Conservation (phyloP, 306 rosid genomes). For the Prunus kanzakura region DNA sequence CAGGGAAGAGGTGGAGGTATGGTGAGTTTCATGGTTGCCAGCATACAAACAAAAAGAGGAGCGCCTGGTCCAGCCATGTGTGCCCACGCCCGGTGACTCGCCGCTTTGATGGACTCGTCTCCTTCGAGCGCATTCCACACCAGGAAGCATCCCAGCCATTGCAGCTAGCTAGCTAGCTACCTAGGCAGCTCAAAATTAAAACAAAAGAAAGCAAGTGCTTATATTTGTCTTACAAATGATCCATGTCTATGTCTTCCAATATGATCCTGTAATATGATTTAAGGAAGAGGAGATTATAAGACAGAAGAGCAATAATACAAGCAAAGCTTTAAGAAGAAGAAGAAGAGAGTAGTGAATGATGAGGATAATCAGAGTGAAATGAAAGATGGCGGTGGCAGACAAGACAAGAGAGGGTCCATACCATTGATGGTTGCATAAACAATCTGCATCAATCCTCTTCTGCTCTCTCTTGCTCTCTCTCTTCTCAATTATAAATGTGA, state of each 20-base stretch:
- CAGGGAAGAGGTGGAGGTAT: slow-evolving; percentile 35
- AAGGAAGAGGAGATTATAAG: background rate
- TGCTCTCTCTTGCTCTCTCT: background rate
- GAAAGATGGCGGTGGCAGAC: slow-evolving; percentile 19
- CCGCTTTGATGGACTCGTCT: slow-evolving; percentile 61
- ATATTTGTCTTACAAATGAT: background rate
- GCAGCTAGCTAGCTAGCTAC: background rate
- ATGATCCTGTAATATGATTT: background rate
- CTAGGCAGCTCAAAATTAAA: background rate
- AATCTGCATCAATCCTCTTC: slow-evolving; percentile 7
- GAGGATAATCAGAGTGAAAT: background rate
- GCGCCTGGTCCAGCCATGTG: slow-evolving; percentile 38
- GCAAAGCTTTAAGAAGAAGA: background rate
- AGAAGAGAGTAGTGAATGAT: background rate
- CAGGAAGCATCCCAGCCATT: slow-evolving; percentile 87
- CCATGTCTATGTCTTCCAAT: background rate
- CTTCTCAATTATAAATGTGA: background rate
- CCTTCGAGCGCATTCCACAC: slow-evolving; percentile 89
- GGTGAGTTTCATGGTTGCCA: slow-evolving; percentile 45
- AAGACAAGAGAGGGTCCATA: slow-evolving; percentile 32
- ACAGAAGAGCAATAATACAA: too few relatives aligned
- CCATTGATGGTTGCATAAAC: slow-evolving; percentile 9
- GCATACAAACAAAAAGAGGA: slow-evolving; percentile 61
- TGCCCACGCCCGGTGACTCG: slow-evolving; percentile 32
- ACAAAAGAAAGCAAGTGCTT: background rate